These are phyloP conservation scores for Singerocomus rubriflavus DNA, from an alignment of 1,284 basidiomycete species.

Conservation along the genomic window DNA sequence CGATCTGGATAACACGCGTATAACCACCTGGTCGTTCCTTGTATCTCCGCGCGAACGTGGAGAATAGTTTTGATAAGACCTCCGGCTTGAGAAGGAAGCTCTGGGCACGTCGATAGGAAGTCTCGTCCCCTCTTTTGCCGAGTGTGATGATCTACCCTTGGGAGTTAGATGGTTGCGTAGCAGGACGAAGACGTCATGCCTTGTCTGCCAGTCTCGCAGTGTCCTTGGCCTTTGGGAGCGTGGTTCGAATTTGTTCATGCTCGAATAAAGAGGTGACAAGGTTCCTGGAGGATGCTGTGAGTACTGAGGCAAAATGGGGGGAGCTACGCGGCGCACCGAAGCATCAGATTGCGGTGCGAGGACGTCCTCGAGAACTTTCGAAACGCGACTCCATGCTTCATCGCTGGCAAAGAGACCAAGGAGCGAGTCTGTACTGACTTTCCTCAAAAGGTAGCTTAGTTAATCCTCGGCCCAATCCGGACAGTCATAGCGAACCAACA, in stretches of 20 bases:
- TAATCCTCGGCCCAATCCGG: slow-evolving; percentile 28
- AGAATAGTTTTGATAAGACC: slow-evolving; percentile 80
- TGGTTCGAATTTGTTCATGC: slow-evolving; percentile 96
- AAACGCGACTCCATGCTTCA: slow-evolving; percentile 92
- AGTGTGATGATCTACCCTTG: slow-evolving; percentile 77
- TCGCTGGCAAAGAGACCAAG: slow-evolving; percentile 33
- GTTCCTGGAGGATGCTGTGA: slow-evolving; percentile 55
- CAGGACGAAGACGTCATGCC: slow-evolving; percentile 40
- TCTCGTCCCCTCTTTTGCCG: slow-evolving; percentile 77
- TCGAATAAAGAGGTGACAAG: slow-evolving; percentile 93
- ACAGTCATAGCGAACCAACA: neutral
- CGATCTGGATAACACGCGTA: slow-evolving; percentile 90
- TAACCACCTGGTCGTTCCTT: slow-evolving; percentile 87
- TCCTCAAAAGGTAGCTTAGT: slow-evolving; percentile 6
- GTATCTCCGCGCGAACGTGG: slow-evolving; percentile 80
- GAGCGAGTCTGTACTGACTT: neutral
- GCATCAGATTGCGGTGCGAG: slow-evolving; percentile 84
- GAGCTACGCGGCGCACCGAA: slow-evolving; percentile 57
- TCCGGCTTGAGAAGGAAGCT: slow-evolving; percentile 73
- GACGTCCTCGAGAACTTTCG: slow-evolving; percentile 86
- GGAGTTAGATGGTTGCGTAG: slow-evolving; percentile 10
- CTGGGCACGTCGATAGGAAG: slow-evolving; percentile 62
- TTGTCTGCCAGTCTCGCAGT: slow-evolving; percentile 91
- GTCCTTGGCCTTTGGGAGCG: slow-evolving; percentile 93
- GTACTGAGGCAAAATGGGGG: neutral